phyloP scores from a whole-genome alignment of 1,284 basidiomycete genomes.

The Moesziomyces parantarcticus region DNA sequence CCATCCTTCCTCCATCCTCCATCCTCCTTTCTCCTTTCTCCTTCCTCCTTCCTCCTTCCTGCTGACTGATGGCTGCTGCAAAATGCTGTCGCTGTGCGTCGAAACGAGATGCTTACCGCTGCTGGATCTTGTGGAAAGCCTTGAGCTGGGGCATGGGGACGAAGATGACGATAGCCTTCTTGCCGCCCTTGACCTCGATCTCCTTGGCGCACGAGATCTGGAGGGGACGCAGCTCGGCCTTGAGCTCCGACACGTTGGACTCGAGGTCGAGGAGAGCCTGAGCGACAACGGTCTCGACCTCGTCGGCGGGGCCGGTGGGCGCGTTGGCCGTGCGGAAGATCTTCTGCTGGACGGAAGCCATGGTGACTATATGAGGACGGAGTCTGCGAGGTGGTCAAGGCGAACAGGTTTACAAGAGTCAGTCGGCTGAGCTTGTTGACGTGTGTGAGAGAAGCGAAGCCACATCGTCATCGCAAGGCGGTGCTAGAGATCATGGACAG shows the following conservation, averaged over 20 bases:
- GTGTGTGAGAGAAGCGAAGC: neutral
- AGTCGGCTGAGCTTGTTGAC: constrained; percentile 5
- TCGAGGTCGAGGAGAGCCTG: constrained; percentile 98
- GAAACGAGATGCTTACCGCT: constrained; percentile 76
- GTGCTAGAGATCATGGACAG: no score
- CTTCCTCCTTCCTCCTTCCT: neutral
- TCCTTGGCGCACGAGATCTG: constrained; percentile 98
- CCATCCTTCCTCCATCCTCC: no score
- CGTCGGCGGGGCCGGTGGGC: constrained; percentile 86
- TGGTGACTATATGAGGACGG: constrained; percentile 50
- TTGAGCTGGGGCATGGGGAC: constrained; percentile 97
- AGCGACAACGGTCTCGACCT: constrained; percentile 90
- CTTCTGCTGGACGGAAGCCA: constrained; percentile 73
- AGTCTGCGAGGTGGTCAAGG: constrained; percentile 11
- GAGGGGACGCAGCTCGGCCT: constrained; percentile 90
- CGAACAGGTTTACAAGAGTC: constrained; percentile 8
- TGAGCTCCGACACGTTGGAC: constrained; percentile 97
- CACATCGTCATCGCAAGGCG: constrained; percentile 12
- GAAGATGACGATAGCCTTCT: constrained; percentile 99
- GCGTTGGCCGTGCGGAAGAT: constrained; percentile 94
- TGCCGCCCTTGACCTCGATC: constrained; percentile 94
- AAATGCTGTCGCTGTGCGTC: constrained; percentile 12
- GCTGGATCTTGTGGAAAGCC: constrained; percentile 98
- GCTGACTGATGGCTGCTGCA: neutral
- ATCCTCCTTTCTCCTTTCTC: neutral